Evolutionary conservation across 129 eudicot genomes (phyloP), one percentile per base, ranked within the genome.

Genomic region (Chrysanthemum makinoi): DNA sequence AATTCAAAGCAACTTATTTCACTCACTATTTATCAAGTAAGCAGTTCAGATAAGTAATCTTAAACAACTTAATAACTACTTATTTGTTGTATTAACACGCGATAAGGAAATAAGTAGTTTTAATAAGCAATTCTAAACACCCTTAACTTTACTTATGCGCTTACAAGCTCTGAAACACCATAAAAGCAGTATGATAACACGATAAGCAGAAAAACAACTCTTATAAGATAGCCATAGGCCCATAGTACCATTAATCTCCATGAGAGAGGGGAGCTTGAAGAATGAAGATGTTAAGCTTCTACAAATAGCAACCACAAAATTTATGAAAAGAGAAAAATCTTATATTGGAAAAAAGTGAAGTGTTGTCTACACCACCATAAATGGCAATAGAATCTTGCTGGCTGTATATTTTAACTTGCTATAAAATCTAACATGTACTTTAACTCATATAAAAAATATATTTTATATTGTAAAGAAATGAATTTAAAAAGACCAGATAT

Each of bases 371-470:
- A 54, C 5, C 22, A 11, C 49, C 22, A 73, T 49, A 58, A 56
- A 47, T 30, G n/a, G 30, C 69, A 69, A 69, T 19, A 70, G 75
- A 35, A 77, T 76, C 80, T 50, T 51, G 63, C 69, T 46, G 80
- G 69, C 19, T 20, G 46, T 66, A 10, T 43, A 50, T 26, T 62
- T 30, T 28, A 68, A 16, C 26, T 48, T 47, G 58, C 48, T 75
- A 11, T 59, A 68, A 60, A 76, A 8, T 39, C 44, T 43, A 61
- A 69, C 70, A 51, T 77, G 80, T 69, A 59, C 61, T 8, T 60
- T 75, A 76, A 69, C 43, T 60, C 47, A 77, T 55, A 76, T 75
- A 75, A 39, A 55, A n/a, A 43, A 74, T 51, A 74, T 51, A 75
- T 55, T 49, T 10, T 24, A 20, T 5, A 6, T 13, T 49, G 0